A percentile compares a stretch with the other conserved stretches of the same genome.
Conservation (phyloP, 2,329 filamentous ascomycete genomes). For the Ceratocystis cubensis region DNA sequence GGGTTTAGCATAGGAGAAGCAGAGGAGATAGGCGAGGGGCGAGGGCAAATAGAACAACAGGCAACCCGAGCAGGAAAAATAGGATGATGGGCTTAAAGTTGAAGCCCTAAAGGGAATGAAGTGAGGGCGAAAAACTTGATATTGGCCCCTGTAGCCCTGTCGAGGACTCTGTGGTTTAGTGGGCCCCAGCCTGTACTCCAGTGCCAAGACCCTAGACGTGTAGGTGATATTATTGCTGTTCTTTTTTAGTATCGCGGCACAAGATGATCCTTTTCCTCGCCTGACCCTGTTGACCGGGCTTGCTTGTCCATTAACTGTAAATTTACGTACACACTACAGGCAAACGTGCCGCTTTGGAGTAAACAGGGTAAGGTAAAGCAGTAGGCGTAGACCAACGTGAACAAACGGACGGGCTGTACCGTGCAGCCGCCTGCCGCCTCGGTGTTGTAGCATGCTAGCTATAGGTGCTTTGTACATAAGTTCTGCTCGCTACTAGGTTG, state of each 20-base stretch:
- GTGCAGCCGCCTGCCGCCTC: not conserved
- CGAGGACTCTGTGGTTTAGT: no score
- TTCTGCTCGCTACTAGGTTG: not conserved
- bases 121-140: no score
- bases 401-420: slow-evolving; percentile 1
- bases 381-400: not conserved
- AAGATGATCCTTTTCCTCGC: no score
- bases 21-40: not conserved
- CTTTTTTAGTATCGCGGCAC: no score
- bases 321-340: not conserved
- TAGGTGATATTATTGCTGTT: no score
- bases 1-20: not conserved
- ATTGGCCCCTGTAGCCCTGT: no score
- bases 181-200: no score
- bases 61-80: no score
- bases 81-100: not conserved
- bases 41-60: not conserved
- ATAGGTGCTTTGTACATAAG: not conserved
- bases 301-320: no score
- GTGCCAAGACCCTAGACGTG: no score
- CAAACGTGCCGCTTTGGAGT: not conserved
- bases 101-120: not conserved
- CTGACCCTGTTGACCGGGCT: no score
- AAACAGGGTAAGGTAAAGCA: not conserved
- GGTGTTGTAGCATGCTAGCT: not conserved